These are phyloP conservation scores for Cladophialophora psammophila DNA, from an alignment of 2,329 filamentous ascomycete genomes.

Conservation along the genomic window DNA sequence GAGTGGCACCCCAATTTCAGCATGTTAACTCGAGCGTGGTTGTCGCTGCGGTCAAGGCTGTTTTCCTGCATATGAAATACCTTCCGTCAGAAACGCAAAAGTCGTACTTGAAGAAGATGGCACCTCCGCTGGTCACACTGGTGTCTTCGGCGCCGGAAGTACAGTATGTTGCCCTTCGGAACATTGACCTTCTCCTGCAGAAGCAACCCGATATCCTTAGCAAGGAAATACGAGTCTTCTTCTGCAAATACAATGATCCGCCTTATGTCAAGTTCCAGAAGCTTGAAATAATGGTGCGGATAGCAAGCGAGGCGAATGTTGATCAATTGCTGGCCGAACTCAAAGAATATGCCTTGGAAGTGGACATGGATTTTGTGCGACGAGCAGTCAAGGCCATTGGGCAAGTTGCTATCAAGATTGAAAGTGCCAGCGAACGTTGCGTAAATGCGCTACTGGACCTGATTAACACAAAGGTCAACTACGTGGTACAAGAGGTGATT, in stretches of 20 bases:
- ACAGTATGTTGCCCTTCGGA: conserved; percentile 93
- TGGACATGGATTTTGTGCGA: conserved; percentile 98
- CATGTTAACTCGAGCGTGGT: conserved; percentile 98
- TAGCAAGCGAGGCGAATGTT: conserved; percentile 95
- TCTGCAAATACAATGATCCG: conserved; percentile 99
- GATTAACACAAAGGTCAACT: conserved; percentile 97
- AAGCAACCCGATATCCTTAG: conserved; percentile 95
- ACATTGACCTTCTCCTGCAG: conserved; percentile 94
- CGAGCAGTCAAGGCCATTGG: conserved; percentile 95
- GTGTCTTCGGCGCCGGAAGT: conserved; percentile 96
- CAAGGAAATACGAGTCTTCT: conserved; percentile 97
- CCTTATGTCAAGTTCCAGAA: conserved; percentile 98
- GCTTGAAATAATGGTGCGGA: conserved; percentile 98
- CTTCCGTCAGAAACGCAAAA: conserved; percentile 79
- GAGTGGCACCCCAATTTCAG: conserved; percentile 95
- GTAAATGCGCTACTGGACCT: conserved; percentile 92
- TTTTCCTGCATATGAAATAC: conserved; percentile 93
- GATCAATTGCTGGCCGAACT: conserved; percentile 93
- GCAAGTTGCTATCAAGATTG: conserved; percentile 98
- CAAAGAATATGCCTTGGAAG: conserved; percentile 96
- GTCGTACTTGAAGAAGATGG: conserved; percentile 98
- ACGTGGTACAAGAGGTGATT: conserved; percentile 96
- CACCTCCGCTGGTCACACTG: conserved; percentile 91
- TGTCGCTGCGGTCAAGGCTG: conserved; percentile 94
- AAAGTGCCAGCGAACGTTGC: conserved; percentile 91